Base-by-base conservation (phyloP, 2,329 filamentous ascomycete species). In the Cytospora piceae region DNA sequence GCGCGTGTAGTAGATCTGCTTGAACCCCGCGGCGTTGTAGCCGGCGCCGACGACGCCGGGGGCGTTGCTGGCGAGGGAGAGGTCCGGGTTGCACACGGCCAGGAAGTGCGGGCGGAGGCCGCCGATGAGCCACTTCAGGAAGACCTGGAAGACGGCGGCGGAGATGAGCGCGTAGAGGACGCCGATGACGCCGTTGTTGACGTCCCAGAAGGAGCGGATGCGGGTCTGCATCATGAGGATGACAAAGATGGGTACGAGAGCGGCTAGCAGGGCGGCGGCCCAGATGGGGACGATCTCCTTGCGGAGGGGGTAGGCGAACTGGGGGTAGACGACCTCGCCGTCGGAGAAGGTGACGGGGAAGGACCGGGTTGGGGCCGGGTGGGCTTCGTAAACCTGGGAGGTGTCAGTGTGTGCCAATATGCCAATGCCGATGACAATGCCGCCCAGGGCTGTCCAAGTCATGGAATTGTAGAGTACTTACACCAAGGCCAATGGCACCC, bases 61-160 rank as follows among this genome's bases (percentile, higher is more conserved):
- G 4, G 76, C 77, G 42, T 76, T 75, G 55, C 79, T 77, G 17
- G 76, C 75, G 0, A 76, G 76, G 4, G 77, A 77, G n/a, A 85
- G 73, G 64, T 82, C 82, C 0, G 89, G 90, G 74, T 88, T 84
- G 82, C 89, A 92, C 61, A 90, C 88, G 27, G 81, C 82, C 24
- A 92, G 81, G 78, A 92, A 92, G 74, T 91, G 87, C 0, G 90
- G 90, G n/a, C 89, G 83, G 24, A 90, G 78, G 17, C 89, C 90
- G 17, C 90, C 90, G 68, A 93, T 91, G 52, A 92, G 83, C 83
- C 85, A 89, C 77, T 93, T 93, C 74, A 92, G 72, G 72, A 92
- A 89, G 70, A 92, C 89, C 72, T 93, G 90, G 78, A 93, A 91
- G 58, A 92, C 85, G n/a, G 89, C 87, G 4, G 88, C 88, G 7